phyloP scores from a whole-genome alignment of 2,329 filamentous ascomycete genomes.

The Tolypocladium pustulatum region DNA sequence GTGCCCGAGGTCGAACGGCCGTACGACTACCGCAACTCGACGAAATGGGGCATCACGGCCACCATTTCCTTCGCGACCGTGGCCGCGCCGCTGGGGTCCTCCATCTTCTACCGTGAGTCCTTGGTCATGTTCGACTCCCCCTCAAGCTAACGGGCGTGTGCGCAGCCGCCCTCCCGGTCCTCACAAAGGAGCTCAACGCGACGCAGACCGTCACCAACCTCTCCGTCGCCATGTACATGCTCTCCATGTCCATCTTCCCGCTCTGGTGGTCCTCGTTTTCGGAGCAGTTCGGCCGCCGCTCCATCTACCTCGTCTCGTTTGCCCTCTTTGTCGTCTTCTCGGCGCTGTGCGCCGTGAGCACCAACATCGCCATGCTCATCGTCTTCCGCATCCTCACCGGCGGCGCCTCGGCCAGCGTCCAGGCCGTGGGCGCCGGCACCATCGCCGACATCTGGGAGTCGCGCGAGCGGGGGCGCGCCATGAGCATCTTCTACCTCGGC shows the following conservation, averaged over 20 bases:
- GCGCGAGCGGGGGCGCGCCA: constrained; percentile 63
- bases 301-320: constrained; percentile 72
- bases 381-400: constrained; percentile 65
- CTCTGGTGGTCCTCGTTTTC: constrained; percentile 83
- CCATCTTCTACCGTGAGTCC: constrained; percentile 67
- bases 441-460: constrained; percentile 74
- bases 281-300: constrained; percentile 60
- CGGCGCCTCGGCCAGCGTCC: constrained; percentile 69
- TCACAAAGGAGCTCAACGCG: constrained; percentile 51
- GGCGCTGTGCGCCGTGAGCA: constrained; percentile 56
- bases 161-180: constrained; percentile 55
- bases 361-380: constrained; percentile 65
- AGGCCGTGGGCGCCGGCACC: constrained; percentile 74
- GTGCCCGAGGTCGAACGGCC: constrained; percentile 72
- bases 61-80: constrained; percentile 68
- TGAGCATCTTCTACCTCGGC: constrained; percentile 74
- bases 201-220: constrained; percentile 61
- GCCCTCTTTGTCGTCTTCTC: constrained; percentile 61
- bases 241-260: constrained; percentile 73
- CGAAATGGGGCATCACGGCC: constrained; percentile 78
- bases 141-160: constrained; percentile 1
- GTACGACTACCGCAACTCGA: constrained; percentile 58
- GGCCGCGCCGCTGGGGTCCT: constrained; percentile 72
- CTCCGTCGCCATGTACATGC: constrained; percentile 71
- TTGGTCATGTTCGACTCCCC: background rate